Evolutionary conservation across 805 yeast genomes (phyloP).

Genomic region (Candida khao-thaluensis): DNA sequence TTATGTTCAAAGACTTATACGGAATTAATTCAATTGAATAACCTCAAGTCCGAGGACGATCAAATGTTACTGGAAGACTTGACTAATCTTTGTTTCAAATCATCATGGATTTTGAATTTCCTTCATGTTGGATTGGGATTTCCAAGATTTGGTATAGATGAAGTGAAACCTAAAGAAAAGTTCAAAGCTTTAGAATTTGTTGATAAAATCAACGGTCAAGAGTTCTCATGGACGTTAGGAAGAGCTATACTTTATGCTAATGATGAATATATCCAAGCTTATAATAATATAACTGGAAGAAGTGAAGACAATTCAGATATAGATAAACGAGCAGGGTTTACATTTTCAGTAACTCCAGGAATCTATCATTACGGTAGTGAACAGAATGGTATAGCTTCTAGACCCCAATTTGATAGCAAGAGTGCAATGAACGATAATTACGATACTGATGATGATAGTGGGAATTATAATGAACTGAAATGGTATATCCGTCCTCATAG

Average conservation of each 20-base stretch:
- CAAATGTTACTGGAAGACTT: slow-evolving; percentile 45
- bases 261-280: slow-evolving; percentile 49
- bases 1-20: slow-evolving; percentile 47
- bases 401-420: slow-evolving; percentile 38
- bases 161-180: slow-evolving; percentile 19
- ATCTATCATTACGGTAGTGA: slow-evolving; percentile 57
- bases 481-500: slow-evolving; percentile 46
- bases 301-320: slow-evolving; percentile 1
- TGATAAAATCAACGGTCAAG: slow-evolving; percentile 40
- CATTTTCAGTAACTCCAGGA: slow-evolving; percentile 47
- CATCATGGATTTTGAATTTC: slow-evolving; percentile 57
- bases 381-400: slow-evolving; percentile 29
- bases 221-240: slow-evolving; percentile 58
- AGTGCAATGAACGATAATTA: slow-evolving; percentile 29
- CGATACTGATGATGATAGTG: slow-evolving; percentile 26
- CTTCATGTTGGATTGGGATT: slow-evolving; percentile 62
- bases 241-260: slow-evolving; percentile 62
- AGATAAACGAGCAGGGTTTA: slow-evolving; percentile 44
- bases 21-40: slow-evolving; percentile 35
- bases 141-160: slow-evolving; percentile 49
- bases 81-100: slow-evolving; percentile 57
- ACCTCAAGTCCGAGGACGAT: slow-evolving; percentile 19
- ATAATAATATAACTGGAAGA: slow-evolving; percentile 27
- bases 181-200: slow-evolving; percentile 44
- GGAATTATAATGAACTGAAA: slow-evolving; percentile 31